These are phyloP conservation scores for Lippia alba DNA, from an alignment of 305 asterid genomes.

Conservation along the genomic window DNA sequence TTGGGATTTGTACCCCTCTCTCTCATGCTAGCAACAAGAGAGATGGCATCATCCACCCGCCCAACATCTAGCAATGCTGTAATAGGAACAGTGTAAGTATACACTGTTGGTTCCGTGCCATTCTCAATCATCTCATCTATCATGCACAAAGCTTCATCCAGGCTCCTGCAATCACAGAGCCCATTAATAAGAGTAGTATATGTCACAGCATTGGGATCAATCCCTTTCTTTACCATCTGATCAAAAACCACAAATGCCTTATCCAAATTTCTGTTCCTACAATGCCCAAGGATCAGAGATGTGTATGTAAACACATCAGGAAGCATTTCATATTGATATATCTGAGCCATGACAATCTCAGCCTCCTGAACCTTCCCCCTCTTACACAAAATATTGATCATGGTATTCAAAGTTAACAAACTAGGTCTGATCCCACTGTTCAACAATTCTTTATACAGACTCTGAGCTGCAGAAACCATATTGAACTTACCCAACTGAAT, in stretches of 20 bases:
- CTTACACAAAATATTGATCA: slow-evolving; percentile 85
- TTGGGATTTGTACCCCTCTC: slow-evolving; percentile 63
- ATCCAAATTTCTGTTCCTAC: slow-evolving; percentile 72
- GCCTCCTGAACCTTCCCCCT: slow-evolving; percentile 80
- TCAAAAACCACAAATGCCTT: slow-evolving; percentile 68
- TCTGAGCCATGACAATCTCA: slow-evolving; percentile 60
- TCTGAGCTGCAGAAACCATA: slow-evolving; percentile 68
- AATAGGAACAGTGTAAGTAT: slow-evolving; percentile 77
- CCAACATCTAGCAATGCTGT: slow-evolving; percentile 63
- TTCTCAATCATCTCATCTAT: slow-evolving; percentile 75
- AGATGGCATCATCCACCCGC: slow-evolving; percentile 66
- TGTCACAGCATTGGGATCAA: slow-evolving; percentile 74
- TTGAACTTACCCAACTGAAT: slow-evolving; percentile 77
- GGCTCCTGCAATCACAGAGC: slow-evolving; percentile 65
- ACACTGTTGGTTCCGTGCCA: slow-evolving; percentile 68
- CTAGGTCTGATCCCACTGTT: slow-evolving; percentile 65
- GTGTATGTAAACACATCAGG: slow-evolving; percentile 90
- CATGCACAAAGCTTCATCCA: slow-evolving; percentile 72
- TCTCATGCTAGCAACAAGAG: slow-evolving; percentile 73
- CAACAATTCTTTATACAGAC: slow-evolving; percentile 52
- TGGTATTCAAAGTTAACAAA: slow-evolving; percentile 75
- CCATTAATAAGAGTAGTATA: slow-evolving; percentile 79
- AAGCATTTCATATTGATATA: slow-evolving; percentile 56
- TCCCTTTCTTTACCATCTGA: slow-evolving; percentile 73
- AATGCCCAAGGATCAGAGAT: slow-evolving; percentile 82